phyloP scores from a whole-genome alignment of 2,329 filamentous ascomycete species.

The Penicillium sp. region DNA sequence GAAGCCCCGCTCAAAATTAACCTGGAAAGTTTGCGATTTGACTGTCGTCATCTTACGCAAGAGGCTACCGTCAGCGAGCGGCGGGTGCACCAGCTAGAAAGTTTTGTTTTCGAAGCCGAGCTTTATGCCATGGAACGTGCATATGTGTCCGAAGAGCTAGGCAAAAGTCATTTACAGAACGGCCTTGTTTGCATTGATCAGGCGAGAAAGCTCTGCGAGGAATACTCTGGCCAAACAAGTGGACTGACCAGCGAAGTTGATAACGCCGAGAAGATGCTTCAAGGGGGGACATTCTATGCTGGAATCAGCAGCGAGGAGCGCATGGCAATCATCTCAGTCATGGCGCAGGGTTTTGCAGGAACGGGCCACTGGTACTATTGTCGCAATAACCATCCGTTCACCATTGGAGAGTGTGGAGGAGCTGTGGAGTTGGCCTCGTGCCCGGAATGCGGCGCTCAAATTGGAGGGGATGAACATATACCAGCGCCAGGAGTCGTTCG shows the following conservation, averaged over 20 bases:
- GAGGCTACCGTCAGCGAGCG: background rate
- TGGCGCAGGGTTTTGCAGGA: constrained; percentile 52
- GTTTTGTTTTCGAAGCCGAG: background rate
- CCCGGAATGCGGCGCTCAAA: constrained; percentile 59
- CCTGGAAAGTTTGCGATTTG: background rate
- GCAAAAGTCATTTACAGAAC: constrained; percentile 5
- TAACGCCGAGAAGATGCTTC: constrained; percentile 49
- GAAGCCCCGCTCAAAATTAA: background rate
- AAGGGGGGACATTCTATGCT: constrained; percentile 23
- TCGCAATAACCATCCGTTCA: constrained; percentile 50
- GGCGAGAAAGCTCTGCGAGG: constrained; percentile 27
- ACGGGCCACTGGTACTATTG: constrained; percentile 53
- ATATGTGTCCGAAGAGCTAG: background rate
- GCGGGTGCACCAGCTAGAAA: background rate
- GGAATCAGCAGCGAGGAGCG: background rate
- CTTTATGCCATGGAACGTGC: constrained; percentile 40
- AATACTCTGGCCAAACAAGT: constrained; percentile 29
- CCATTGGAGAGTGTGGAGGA: constrained; percentile 66
- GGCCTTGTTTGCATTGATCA: constrained; percentile 20
- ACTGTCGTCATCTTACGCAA: background rate
- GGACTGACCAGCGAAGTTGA: constrained; percentile 50
- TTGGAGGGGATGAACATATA: constrained; percentile 52
- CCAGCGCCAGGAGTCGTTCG: background rate
- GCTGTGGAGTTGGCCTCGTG: constrained; percentile 63
- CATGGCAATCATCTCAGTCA: constrained; percentile 44